A percentile compares a stretch with the other conserved stretches of the same genome.
Conservation (phyloP, 1,284 basidiomycete genomes). For the Apiotrichum porosum region DNA sequence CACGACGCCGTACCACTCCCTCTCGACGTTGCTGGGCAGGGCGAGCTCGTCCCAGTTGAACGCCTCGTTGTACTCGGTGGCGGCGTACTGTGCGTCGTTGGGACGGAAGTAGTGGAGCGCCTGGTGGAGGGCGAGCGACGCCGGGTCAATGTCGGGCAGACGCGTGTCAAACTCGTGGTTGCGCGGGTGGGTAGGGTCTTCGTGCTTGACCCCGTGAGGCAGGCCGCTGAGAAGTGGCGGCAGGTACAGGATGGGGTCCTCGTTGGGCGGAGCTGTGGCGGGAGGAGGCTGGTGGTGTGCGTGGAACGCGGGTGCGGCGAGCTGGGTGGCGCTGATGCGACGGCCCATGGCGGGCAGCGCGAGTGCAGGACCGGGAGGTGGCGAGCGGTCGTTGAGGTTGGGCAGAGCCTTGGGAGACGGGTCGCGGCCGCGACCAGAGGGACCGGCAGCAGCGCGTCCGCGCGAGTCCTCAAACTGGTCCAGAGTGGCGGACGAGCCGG, state of each 20-base stretch:
- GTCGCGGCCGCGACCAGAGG: conserved; percentile 14
- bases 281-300: conserved; percentile 56
- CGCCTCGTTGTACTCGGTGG: conserved; percentile 60
- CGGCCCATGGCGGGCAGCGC: conserved; percentile 11
- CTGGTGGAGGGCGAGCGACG: conserved; percentile 75
- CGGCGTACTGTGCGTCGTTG: conserved; percentile 59
- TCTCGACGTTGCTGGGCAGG: conserved; percentile 32
- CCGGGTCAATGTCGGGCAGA: conserved; percentile 74
- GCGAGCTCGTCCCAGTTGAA: conserved; percentile 80
- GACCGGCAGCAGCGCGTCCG: not conserved
- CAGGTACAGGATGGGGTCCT: conserved; percentile 63
- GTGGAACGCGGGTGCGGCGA: conserved; percentile 17
- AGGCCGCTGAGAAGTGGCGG: conserved; percentile 73
- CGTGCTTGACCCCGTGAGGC: conserved; percentile 31
- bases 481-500: not conserved
- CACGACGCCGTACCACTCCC: conserved; percentile 85
- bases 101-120: conserved; percentile 74
- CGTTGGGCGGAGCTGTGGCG: conserved; percentile 44
- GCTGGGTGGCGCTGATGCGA: conserved; percentile 9
- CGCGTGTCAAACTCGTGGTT: conserved; percentile 60
- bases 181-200: not conserved
- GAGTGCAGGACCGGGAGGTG: conserved; percentile 5
- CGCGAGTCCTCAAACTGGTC: conserved; percentile 2
- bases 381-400: conserved; percentile 11
- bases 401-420: conserved; percentile 14